phyloP scores from a whole-genome alignment of 192 early-diverging fungal genomes.

The Gamsiella multidivaricata region DNA sequence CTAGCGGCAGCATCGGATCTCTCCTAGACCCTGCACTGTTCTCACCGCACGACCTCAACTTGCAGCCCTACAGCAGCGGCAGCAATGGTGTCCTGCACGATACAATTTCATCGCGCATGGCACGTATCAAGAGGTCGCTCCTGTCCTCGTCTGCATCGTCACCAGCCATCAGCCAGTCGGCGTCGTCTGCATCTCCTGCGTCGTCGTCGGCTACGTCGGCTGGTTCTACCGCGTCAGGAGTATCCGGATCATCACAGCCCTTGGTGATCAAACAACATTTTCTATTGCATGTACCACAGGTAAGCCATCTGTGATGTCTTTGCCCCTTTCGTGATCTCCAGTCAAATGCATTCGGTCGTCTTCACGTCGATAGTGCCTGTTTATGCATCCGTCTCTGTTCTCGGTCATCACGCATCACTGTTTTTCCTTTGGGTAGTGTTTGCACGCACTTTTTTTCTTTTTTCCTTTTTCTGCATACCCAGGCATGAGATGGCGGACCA shows the following conservation, averaged over 20 bases:
- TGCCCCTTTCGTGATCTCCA: too few species aligned
- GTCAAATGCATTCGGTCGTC: background rate
- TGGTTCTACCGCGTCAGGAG: background rate
- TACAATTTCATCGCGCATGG: constrained; percentile 32
- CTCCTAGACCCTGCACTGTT: constrained; percentile 21
- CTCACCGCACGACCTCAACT: constrained; percentile 19
- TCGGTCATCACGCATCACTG: background rate
- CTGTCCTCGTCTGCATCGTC: constrained; percentile 15
- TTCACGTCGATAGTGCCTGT: background rate
- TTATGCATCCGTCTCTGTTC: background rate
- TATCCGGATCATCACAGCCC: background rate
- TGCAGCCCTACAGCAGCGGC: constrained; percentile 24
- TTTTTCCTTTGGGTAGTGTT: background rate
- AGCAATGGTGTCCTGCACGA: constrained; percentile 29
- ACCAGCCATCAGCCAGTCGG: background rate
- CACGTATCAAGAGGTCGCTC: constrained; percentile 38
- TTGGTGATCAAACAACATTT: constrained; percentile 36
- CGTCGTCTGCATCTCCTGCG: background rate
- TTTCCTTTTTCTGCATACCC: background rate
- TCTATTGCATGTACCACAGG: constrained; percentile 50
- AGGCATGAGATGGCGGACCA: background rate
- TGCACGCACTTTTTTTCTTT: background rate
- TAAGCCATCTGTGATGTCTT: background rate
- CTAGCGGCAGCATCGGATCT: constrained; percentile 10
- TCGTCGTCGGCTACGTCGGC: background rate